Percentiles rank a stretch among this genome's conserved stretches.
phyloP scores from a whole-genome alignment of 1,284 basidiomycete species.

The Rhodotorula sp. region DNA sequence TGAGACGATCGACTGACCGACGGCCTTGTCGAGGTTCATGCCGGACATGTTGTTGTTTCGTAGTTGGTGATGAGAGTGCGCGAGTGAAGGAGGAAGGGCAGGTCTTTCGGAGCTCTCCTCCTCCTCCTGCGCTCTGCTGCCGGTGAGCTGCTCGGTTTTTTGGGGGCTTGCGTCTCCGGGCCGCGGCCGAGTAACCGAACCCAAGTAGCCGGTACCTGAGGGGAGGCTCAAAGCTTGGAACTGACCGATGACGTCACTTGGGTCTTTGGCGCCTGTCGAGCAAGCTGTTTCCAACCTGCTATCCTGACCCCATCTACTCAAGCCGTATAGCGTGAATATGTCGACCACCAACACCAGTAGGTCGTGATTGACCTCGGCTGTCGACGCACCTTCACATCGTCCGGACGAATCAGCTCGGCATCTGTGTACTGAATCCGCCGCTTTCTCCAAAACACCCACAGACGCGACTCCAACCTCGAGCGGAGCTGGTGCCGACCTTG shows the following conservation, averaged over 20 bases:
- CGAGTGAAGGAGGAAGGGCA: background rate
- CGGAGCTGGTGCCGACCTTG: background rate
- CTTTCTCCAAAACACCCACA: background rate
- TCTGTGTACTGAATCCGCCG: background rate
- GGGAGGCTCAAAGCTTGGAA: no score
- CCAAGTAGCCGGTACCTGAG: background rate
- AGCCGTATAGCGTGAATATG: background rate
- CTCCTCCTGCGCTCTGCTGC: no score
- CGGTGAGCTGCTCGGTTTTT: no score
- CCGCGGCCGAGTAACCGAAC: no score
- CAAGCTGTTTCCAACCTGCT: no score
- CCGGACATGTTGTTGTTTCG: slow-evolving; percentile 13
- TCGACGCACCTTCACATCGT: no score
- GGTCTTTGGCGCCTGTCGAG: background rate
- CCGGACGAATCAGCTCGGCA: no score
- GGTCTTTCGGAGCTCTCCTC: no score
- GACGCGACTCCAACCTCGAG: background rate
- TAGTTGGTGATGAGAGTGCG: background rate
- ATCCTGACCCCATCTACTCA: no score
- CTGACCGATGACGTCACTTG: background rate
- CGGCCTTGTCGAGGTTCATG: slow-evolving; percentile 24
- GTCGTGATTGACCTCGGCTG: background rate
- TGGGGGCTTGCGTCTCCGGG: no score
- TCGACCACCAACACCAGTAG: background rate
- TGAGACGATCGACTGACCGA: slow-evolving; percentile 12